Evolutionary conservation across 148 eudicot species (phyloP).

Genomic region (Dianthus caryophyllus): DNA sequence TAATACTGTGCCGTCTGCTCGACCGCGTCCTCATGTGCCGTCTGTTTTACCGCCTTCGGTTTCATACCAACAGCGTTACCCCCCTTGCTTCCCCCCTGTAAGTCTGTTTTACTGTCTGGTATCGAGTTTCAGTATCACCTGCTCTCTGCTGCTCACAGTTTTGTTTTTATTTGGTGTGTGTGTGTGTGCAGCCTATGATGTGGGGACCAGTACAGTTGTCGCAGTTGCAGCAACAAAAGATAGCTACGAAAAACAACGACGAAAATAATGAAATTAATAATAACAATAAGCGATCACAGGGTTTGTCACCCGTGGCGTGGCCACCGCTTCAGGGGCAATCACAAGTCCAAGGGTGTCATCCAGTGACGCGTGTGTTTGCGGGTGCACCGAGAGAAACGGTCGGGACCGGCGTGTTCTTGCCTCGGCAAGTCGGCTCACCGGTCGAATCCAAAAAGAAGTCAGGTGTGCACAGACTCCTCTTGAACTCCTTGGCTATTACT

Average conservation of each 20-base stretch:
- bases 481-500: no score
- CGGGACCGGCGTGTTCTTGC: slow-evolving; percentile 74
- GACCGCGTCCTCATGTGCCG: slow-evolving; percentile 8
- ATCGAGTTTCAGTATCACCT: background rate
- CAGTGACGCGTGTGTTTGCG: slow-evolving; percentile 31
- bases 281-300: slow-evolving; percentile 7
- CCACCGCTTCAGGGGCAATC: slow-evolving; percentile 40
- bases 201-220: slow-evolving; percentile 8
- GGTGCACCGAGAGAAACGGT: slow-evolving; percentile 26
- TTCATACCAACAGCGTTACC: slow-evolving; percentile 19
- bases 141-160: background rate
- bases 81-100: slow-evolving; percentile 19
- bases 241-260: background rate
- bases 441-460: slow-evolving; percentile 40
- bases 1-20: no score
- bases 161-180: background rate
- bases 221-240: slow-evolving; percentile 7
- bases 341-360: slow-evolving; percentile 20
- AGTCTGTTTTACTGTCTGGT: no score
- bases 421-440: slow-evolving; percentile 33
- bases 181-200: slow-evolving; percentile 3
- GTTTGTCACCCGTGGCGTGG: slow-evolving; percentile 46
- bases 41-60: background rate
- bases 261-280: background rate
- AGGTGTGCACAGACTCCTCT: no score